phyloP scores from a whole-genome alignment of 1,139 yeast species.

The Chernovozyma sophiae-reginae region DNA sequence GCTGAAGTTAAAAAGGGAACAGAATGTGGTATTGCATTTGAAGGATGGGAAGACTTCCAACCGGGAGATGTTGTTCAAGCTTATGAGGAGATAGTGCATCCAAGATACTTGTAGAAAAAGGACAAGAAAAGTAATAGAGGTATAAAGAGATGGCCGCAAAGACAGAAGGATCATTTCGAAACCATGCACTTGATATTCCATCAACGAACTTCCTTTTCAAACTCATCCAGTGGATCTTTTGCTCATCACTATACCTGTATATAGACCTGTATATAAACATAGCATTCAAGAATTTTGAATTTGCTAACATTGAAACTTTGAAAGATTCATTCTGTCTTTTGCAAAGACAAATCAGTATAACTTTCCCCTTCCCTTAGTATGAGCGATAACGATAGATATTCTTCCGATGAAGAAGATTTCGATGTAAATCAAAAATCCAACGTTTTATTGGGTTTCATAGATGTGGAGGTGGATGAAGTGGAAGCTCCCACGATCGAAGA shows the following conservation, averaged over 20 bases:
- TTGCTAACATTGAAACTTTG: no score
- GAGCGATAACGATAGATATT: constrained; percentile 16
- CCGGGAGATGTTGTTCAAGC: constrained; percentile 76
- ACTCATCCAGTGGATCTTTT: no score
- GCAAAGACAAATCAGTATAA: no score
- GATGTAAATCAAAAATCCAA: constrained; percentile 20
- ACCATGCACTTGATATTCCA: no score
- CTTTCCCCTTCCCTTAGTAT: neutral
- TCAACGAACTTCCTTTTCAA: no score
- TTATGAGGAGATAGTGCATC: constrained; percentile 65
- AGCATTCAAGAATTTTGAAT: neutral
- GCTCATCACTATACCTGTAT: no score
- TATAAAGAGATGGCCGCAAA: no score
- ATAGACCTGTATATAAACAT: neutral
- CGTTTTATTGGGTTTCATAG: constrained; percentile 63
- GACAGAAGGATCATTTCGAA: no score
- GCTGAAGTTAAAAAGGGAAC: constrained; percentile 75
- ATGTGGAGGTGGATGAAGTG: constrained; percentile 31
- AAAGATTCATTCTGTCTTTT: no score
- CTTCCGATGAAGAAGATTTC: constrained; percentile 40
- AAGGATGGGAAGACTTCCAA: constrained; percentile 64
- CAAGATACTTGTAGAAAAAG: constrained; percentile 70
- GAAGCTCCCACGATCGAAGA: constrained; percentile 62
- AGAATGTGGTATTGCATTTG: constrained; percentile 86
- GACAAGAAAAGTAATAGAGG: no score